Conservation (phyloP, 352 stramenopile species). For the Globisporangium iwayamae region DNA sequence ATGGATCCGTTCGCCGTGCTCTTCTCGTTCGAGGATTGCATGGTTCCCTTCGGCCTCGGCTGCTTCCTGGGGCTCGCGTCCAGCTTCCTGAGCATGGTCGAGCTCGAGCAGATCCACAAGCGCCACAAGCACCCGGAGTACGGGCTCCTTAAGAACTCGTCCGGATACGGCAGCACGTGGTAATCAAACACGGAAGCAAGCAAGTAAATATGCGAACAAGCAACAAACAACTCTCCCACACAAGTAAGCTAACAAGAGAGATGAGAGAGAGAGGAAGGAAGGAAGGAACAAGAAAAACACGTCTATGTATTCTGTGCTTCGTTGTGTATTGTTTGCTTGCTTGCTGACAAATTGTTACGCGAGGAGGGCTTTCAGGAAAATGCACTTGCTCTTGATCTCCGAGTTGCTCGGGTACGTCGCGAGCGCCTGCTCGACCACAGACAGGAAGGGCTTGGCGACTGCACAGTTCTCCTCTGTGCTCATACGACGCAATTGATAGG, state of each 20-base stretch:
- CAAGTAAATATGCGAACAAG: background rate
- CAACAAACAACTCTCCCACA: slow-evolving; percentile 11
- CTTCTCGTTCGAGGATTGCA: slow-evolving; percentile 69
- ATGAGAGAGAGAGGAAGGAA: background rate
- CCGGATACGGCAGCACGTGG: slow-evolving; percentile 40
- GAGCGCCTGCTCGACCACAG: slow-evolving; percentile 45
- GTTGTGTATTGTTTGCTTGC: slow-evolving; percentile 3
- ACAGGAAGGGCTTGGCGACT: slow-evolving; percentile 39
- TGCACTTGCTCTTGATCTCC: slow-evolving; percentile 65
- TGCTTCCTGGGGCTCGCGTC: slow-evolving; percentile 63
- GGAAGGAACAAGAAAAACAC: slow-evolving; percentile 3
- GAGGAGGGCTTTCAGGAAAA: slow-evolving; percentile 62
- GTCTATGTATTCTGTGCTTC: slow-evolving; percentile 26
- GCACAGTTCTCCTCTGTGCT: slow-evolving; percentile 60
- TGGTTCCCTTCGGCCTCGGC: slow-evolving; percentile 67
- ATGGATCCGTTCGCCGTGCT: slow-evolving; percentile 79
- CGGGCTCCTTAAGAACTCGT: slow-evolving; percentile 48
- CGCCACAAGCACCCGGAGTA: slow-evolving; percentile 82
- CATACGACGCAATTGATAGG: background rate
- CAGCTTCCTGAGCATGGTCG: slow-evolving; percentile 64
- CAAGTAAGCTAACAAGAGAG: slow-evolving; percentile 11
- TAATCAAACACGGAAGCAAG: slow-evolving; percentile 10
- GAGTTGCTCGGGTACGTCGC: slow-evolving; percentile 40
- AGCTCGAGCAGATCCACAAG: slow-evolving; percentile 78
- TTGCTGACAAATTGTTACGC: slow-evolving; percentile 16